A percentile compares a stretch with the other conserved stretches of the same genome.
Evolutionary conservation across 305 asterid species (phyloP).

Genomic region (Rubia peregrina): DNA sequence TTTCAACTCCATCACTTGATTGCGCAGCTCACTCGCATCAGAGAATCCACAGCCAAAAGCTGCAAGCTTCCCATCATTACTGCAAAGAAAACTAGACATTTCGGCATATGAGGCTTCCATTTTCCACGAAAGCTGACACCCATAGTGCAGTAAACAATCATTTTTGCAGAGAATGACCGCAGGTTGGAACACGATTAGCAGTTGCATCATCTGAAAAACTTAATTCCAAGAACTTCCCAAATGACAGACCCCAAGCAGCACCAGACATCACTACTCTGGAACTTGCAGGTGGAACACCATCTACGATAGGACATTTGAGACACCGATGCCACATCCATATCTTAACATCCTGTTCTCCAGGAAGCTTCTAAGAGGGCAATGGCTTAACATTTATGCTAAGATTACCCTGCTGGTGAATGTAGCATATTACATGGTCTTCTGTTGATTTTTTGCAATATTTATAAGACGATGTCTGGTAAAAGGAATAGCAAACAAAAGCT

Average conservation of each 20-base stretch:
- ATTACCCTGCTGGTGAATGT: slow-evolving; percentile 84
- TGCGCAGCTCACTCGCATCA: slow-evolving; percentile 43
- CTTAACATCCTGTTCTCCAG: slow-evolving; percentile 82
- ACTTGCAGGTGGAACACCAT: slow-evolving; percentile 90
- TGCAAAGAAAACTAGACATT: slow-evolving; percentile 50
- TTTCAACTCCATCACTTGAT: slow-evolving; percentile 45
- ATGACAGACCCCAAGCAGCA: slow-evolving; percentile 98
- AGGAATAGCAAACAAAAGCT: slow-evolving; percentile 18
- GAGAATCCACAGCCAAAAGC: slow-evolving; percentile 41
- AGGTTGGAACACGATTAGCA: slow-evolving; percentile 88
- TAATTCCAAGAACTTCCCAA: slow-evolving; percentile 96
- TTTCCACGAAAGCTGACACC: slow-evolving; percentile 47
- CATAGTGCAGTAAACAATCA: slow-evolving; percentile 91
- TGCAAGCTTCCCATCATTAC: slow-evolving; percentile 39
- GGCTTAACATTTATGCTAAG: slow-evolving; percentile 73
- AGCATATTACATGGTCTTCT: slow-evolving; percentile 81
- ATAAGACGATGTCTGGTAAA: slow-evolving; percentile 58
- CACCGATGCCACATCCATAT: slow-evolving; percentile 99
- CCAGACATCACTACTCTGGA: slow-evolving; percentile 78
- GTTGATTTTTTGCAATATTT: slow-evolving; percentile 77
- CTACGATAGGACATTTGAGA: slow-evolving; percentile 54
- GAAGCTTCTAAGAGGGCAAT: slow-evolving; percentile 57
- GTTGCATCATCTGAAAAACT: slow-evolving; percentile 85
- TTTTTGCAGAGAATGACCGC: slow-evolving; percentile 96
- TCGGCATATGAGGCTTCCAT: slow-evolving; percentile 54